A percentile compares a stretch with the other conserved stretches of the same genome.
phyloP scores from a whole-genome alignment of 1,284 basidiomycete species.

The Marasmius fiardii region DNA sequence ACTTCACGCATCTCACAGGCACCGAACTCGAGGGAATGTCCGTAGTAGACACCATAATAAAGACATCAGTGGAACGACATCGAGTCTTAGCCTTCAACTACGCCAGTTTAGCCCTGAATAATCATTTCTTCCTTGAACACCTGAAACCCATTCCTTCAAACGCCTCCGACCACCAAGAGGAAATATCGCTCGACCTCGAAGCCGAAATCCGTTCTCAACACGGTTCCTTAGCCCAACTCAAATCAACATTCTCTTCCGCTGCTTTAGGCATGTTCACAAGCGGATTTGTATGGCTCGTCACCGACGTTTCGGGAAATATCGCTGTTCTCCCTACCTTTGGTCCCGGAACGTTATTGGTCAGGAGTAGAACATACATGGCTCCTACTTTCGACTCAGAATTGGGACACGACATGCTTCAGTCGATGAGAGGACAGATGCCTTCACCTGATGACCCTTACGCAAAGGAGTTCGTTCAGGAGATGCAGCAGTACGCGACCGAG shows the following conservation, averaged over 20 bases:
- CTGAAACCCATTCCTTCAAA: constrained; percentile 62
- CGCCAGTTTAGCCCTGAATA: constrained; percentile 91
- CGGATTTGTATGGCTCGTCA: constrained; percentile 89
- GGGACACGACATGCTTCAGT: constrained; percentile 5
- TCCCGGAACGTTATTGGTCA: constrained; percentile 84
- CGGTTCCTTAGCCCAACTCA: constrained; percentile 66
- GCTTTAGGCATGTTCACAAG: constrained; percentile 77
- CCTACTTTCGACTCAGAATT: constrained; percentile 21
- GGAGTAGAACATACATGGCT: constrained; percentile 47
- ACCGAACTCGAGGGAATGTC: constrained; percentile 57
- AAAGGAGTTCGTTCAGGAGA: constrained; percentile 1
- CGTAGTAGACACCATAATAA: constrained; percentile 76
- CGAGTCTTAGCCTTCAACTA: constrained; percentile 85
- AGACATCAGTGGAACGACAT: constrained; percentile 59
- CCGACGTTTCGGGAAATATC: constrained; percentile 60
- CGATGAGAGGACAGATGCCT: constrained; percentile 3
- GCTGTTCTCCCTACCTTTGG: constrained; percentile 86
- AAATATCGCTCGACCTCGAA: constrained; percentile 36
- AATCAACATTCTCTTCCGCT: constrained; percentile 75
- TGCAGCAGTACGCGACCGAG: not conserved
- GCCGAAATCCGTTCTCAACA: constrained; percentile 49
- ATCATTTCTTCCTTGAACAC: constrained; percentile 89
- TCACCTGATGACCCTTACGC: constrained; percentile 8
- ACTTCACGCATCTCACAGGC: constrained; percentile 31
- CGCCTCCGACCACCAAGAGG: constrained; percentile 22